Evolutionary conservation across 306 rosid genomes (phyloP).

Genomic region (Quercus alba): DNA sequence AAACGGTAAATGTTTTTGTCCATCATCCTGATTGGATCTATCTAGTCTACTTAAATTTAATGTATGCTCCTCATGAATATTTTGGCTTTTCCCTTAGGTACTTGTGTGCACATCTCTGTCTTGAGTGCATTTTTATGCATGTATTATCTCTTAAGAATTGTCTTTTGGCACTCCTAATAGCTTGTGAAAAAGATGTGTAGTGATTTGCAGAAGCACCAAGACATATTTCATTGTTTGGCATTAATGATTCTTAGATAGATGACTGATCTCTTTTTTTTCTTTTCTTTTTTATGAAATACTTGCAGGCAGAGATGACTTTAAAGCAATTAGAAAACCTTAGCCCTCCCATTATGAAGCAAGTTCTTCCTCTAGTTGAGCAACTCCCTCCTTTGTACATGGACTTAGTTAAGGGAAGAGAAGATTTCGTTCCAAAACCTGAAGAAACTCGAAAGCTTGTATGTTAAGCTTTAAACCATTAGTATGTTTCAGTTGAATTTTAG

Average conservation of each 20-base stretch:
- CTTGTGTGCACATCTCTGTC: background rate
- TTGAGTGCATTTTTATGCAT: background rate
- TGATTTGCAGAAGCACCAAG: constrained; percentile 5
- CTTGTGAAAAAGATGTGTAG: background rate
- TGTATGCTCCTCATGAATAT: background rate
- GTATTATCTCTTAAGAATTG: background rate
- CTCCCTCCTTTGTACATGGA: constrained; percentile 97
- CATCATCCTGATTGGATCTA: background rate
- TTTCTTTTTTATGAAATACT: constrained; percentile 15
- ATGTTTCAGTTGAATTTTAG: background rate
- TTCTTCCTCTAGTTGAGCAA: constrained; percentile 93
- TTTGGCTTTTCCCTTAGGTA: background rate
- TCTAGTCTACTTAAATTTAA: background rate
- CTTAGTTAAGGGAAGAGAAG: constrained; percentile 81
- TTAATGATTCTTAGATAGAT: constrained; percentile 17
- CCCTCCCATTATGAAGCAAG: constrained; percentile 97
- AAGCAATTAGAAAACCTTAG: constrained; percentile 76
- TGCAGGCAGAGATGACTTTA: constrained; percentile 96
- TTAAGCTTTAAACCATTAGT: constrained; percentile 19
- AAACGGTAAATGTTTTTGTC: background rate
- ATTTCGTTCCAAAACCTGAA: constrained; percentile 85
- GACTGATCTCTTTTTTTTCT: constrained; percentile 24
- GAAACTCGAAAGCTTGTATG: constrained; percentile 86
- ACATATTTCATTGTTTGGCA: background rate
- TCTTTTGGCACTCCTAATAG: constrained; percentile 1